Conservation (phyloP, 2,329 filamentous ascomycete genomes). For the Botrytis elliptica region DNA sequence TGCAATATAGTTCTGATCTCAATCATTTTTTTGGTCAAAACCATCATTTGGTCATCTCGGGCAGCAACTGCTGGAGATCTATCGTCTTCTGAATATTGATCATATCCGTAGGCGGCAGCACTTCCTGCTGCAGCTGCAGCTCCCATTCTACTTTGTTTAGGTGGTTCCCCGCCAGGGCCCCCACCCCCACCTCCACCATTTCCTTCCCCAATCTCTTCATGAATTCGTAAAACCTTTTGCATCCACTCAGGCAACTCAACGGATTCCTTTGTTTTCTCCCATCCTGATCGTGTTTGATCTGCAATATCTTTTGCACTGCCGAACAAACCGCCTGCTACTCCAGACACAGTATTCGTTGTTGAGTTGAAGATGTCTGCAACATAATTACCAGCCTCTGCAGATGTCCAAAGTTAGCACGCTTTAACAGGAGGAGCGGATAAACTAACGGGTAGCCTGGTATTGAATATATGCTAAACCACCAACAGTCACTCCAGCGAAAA, state of each 20-base stretch:
- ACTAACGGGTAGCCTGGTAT: slow-evolving; percentile 85
- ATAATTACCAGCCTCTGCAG: slow-evolving; percentile 69
- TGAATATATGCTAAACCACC: slow-evolving; percentile 89
- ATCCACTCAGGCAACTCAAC: slow-evolving; percentile 76
- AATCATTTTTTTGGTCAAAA: slow-evolving; percentile 99
- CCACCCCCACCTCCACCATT: slow-evolving; percentile 37
- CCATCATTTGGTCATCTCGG: slow-evolving; percentile 98
- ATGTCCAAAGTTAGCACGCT: slow-evolving; percentile 6
- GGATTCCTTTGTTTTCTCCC: slow-evolving; percentile 79
- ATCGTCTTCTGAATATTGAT: slow-evolving; percentile 65
- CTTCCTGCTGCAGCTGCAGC: slow-evolving; percentile 68
- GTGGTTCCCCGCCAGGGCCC: slow-evolving; percentile 48
- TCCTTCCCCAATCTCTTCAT: slow-evolving; percentile 58
- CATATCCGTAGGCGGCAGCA: slow-evolving; percentile 76
- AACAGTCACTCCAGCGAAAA: slow-evolving; percentile 86
- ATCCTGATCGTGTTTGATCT: slow-evolving; percentile 75
- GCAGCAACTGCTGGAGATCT: slow-evolving; percentile 64
- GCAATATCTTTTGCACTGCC: slow-evolving; percentile 72
- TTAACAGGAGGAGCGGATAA: background rate
- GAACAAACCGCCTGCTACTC: slow-evolving; percentile 67
- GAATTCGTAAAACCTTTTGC: slow-evolving; percentile 64
- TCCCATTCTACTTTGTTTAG: slow-evolving; percentile 59
- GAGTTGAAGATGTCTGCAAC: slow-evolving; percentile 72
- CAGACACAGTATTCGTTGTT: slow-evolving; percentile 69
- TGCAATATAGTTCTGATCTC: slow-evolving; percentile 92